These are phyloP conservation scores for Fusarium acutatum DNA, from an alignment of 2,329 filamentous ascomycete genomes.

Conservation along the genomic window DNA sequence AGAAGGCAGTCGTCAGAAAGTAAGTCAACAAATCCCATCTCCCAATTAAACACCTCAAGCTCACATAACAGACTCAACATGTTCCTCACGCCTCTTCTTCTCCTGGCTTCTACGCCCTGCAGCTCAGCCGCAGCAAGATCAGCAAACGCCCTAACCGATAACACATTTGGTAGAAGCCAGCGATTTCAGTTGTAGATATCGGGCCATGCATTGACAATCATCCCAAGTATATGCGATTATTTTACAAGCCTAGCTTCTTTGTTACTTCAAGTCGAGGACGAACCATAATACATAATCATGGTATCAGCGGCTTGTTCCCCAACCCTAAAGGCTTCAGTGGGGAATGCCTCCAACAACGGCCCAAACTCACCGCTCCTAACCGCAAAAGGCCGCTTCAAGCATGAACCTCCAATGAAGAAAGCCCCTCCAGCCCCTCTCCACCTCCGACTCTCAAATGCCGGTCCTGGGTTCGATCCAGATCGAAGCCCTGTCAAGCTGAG, in stretches of 20 bases:
- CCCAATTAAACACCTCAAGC: accelerated
- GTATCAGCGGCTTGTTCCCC: not conserved
- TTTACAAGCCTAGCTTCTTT: not conserved
- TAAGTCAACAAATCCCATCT: conserved; percentile 18
- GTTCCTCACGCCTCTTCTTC: conserved; percentile 55
- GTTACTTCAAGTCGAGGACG: not conserved
- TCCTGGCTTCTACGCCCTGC: conserved; percentile 56
- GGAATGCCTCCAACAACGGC: not conserved
- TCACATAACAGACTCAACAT: conserved; percentile 39
- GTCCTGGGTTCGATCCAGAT: not conserved
- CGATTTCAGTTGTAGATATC: not conserved
- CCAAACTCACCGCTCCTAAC: not conserved
- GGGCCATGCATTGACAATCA: accelerated
- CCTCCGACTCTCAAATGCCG: not conserved
- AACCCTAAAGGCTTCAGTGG: not conserved
- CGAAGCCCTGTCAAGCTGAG: not conserved
- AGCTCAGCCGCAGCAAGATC: conserved; percentile 48
- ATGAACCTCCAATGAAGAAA: not conserved
- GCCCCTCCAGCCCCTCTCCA: not conserved
- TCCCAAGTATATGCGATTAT: not conserved
- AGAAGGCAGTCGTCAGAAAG: conserved; percentile 15
- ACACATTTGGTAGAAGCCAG: not conserved
- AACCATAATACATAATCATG: not conserved
- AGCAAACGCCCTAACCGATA: conserved; percentile 59
- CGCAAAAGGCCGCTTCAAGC: not conserved